Base-by-base conservation (phyloP, 2,329 filamentous ascomycete genomes). In the Fusarium coicis region DNA sequence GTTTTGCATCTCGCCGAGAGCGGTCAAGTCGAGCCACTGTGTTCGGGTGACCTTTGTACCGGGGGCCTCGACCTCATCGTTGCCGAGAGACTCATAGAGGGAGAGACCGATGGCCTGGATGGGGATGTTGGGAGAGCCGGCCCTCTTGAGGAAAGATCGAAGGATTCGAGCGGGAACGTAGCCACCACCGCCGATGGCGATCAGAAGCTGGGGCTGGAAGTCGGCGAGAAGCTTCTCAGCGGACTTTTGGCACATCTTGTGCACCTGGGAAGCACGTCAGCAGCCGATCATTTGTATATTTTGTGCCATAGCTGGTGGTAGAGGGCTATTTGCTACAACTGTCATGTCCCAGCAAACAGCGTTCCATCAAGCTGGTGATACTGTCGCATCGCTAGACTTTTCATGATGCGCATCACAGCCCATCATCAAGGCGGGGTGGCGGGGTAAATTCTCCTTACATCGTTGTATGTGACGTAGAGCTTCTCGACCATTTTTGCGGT, bases 91-190 rank as follows among this genome's bases (percentile, higher is more conserved):
- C 86, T 99, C 96, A 87, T 99, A 99, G 63, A 99, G 92, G 28
- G 96, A 98, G 74, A 99, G 92, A 54, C 96, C 96, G 83, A 99
- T 99, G 74, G 96, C 96, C 88, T 99, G 96, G 84, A 99, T 99
- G 76, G 96, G 96, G 80, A 99, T 99, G 87, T 99, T 99, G 84
- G 95, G 91, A 71, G 87, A 89, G 77, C 93, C 94, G 68, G 93
- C 88, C 81, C 91, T 90, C 88, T 97, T 98, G 83, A 99, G 93
- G 88, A 99, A 99, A 26, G 96, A 98, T 73, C 96, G 94, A 74
- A 99, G 90, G 83, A 99, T 99, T 78, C 96, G 93, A 50, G 96
- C 96, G 70, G 96, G 96, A 44, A 99, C 95, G 84, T 98, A 99
- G 79, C 96, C 96, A 79, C 96, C 96, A 74, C 96, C 96, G 78